These are phyloP conservation scores for Vitis vinifera DNA, from an alignment of 164 flowering plant species.

Conservation along the genomic window DNA sequence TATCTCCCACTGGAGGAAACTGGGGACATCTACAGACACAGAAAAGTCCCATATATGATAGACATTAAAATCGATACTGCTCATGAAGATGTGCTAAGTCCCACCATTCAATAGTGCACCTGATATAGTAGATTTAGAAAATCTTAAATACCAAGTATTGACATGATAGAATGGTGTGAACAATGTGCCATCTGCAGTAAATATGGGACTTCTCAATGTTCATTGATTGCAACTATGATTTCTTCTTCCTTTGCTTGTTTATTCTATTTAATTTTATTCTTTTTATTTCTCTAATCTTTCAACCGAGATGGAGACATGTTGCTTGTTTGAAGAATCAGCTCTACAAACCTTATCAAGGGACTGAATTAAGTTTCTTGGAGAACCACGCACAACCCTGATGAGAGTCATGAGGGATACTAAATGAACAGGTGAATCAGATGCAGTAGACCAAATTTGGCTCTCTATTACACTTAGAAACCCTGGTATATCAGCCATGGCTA, in stretches of 20 bases:
- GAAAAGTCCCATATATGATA: no score
- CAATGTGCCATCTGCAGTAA: no score
- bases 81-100: no score
- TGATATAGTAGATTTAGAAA: no score
- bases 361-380: conserved; percentile 69
- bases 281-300: no score
- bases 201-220: background rate
- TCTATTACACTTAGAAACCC: conserved; percentile 76
- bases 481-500: conserved; percentile 82
- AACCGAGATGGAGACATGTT: background rate
- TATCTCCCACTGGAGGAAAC: no score
- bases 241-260: background rate
- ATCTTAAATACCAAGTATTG: no score
- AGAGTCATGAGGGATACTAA: conserved; percentile 75
- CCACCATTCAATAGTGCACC: no score
- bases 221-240: background rate
- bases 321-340: background rate
- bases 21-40: no score
- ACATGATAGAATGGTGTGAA: no score
- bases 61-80: no score
- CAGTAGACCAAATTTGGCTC: conserved; percentile 95
- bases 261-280: no score
- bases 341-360: conserved; percentile 86
- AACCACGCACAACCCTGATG: conserved; percentile 78
- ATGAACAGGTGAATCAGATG: conserved; percentile 99